Evolutionary conservation across 306 rosid genomes (phyloP), one percentile per base, ranked within the genome.

Genomic region (Gastrolobium bilobum): DNA sequence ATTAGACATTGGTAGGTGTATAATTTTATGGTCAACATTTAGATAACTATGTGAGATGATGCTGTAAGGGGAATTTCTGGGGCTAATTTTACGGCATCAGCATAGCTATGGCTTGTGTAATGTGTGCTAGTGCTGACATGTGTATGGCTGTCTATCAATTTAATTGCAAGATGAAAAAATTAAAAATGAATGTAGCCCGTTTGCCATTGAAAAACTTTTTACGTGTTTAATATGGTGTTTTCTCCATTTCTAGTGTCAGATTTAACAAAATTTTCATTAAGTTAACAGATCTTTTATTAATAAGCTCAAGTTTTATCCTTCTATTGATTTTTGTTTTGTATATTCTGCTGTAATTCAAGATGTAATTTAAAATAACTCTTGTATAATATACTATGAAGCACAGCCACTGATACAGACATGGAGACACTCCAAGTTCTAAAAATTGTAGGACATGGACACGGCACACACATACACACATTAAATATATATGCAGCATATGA

Each of bases 271-370:
- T 60, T 43, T 38, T n/a, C 39, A 2, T n/a, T 26, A 30, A 59
- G 46, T 40, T 78, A 39, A n/a, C 52, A 3, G 62, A n/a, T 65
- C 61, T 53, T 75, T 35, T 5, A 11, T 34, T 40, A 38, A 57
- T 63, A 58, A 26, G 20, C 26, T 65, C 68, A 47, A 47, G 9
- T 73, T 73, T 63, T 53, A 47, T 46, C 35, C 31, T 54, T 14
- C 35, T 15, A 39, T 6, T 57, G 48, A 34, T 26, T 43, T 33
- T 68, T 13, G 43, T 39, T 42, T 77, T 31, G 42, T 69, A 42
- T 77, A 56, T 43, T 69, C 30, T 57, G 11, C 62, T 3, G 34
- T 56, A 37, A 35, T 79, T 58, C 59, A 37, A 68, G 6, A 9
- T 40, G 38, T 56, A 8, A 38, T 5, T 5, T 47, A 7, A 6